phyloP scores from a whole-genome alignment of 257 asterid species.

The Solanum appendiculatum region DNA sequence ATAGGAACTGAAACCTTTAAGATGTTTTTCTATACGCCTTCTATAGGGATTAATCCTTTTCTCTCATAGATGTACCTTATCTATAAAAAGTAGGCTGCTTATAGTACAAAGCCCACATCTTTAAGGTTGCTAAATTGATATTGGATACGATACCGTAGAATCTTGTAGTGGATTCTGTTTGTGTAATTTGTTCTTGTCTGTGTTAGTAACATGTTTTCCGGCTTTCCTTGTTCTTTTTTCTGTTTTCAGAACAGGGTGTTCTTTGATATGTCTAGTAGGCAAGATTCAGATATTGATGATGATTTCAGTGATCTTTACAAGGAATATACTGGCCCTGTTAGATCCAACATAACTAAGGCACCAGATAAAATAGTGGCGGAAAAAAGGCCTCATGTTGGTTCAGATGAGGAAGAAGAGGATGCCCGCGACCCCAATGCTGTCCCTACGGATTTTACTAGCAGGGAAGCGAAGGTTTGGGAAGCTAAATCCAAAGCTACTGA shows the following conservation, averaged over 20 bases:
- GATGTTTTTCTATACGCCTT: not conserved
- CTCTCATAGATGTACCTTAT: not conserved
- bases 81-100: not conserved
- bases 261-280: constrained; percentile 60
- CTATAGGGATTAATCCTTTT: not conserved
- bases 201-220: not conserved
- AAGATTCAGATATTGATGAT: constrained; percentile 61
- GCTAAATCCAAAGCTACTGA: constrained; percentile 99
- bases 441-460: constrained; percentile 97
- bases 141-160: not conserved
- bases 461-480: constrained; percentile 99
- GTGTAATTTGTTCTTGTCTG: not conserved
- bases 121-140: not conserved
- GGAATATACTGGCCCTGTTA: constrained; percentile 84
- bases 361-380: constrained; percentile 39
- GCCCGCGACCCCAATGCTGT: constrained; percentile 88
- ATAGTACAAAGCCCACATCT: not conserved
- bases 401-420: constrained; percentile 85
- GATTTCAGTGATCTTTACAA: constrained; percentile 88
- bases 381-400: constrained; percentile 65
- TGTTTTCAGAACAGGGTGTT: not conserved
- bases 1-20: not conserved
- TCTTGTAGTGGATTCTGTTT: not conserved
- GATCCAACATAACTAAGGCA: constrained; percentile 31
- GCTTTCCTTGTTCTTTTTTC: not conserved